Conservation (phyloP, 768 basidiomycete species). For the Pisolithus microcarpus region DNA sequence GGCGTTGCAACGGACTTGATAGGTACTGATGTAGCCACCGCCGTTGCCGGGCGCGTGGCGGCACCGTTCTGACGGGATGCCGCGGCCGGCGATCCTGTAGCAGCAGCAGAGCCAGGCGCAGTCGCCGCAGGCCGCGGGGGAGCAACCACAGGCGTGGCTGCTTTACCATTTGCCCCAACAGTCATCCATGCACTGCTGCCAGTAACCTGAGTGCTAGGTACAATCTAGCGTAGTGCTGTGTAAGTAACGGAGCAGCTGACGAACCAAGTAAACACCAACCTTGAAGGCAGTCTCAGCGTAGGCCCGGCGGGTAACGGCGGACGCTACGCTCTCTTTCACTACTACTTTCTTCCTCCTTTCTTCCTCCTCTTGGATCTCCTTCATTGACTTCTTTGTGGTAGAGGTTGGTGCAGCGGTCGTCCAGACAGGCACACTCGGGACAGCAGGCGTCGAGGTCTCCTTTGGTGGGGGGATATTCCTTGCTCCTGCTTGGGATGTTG, state of each 20-base stretch:
- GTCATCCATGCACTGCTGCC: slow-evolving; percentile 75
- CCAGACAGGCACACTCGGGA: slow-evolving; percentile 56
- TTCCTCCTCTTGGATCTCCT: slow-evolving; percentile 98
- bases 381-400: slow-evolving; percentile 83
- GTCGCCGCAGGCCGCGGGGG: slow-evolving; percentile 31
- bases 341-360: slow-evolving; percentile 71
- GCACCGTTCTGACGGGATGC: slow-evolving; percentile 34
- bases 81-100: slow-evolving; percentile 23
- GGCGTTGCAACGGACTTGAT: slow-evolving; percentile 23
- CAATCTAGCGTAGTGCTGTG: slow-evolving; percentile 21
- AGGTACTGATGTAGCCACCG: slow-evolving; percentile 24
- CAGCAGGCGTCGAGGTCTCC: slow-evolving; percentile 33
- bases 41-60: slow-evolving; percentile 27
- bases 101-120: slow-evolving; percentile 20
- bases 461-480: slow-evolving; percentile 37
- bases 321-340: slow-evolving; percentile 51
- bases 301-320: slow-evolving; percentile 54
- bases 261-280: slow-evolving; percentile 33
- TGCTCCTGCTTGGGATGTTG: slow-evolving; percentile 70
- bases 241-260: slow-evolving; percentile 4
- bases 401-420: slow-evolving; percentile 51
- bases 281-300: slow-evolving; percentile 78
- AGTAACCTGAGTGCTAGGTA: slow-evolving; percentile 26
- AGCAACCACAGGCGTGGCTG: slow-evolving; percentile 20
- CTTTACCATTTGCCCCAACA: slow-evolving; percentile 74